Conservation (phyloP, 352 stramenopile species). For the Phytophthora hybrid region DNA sequence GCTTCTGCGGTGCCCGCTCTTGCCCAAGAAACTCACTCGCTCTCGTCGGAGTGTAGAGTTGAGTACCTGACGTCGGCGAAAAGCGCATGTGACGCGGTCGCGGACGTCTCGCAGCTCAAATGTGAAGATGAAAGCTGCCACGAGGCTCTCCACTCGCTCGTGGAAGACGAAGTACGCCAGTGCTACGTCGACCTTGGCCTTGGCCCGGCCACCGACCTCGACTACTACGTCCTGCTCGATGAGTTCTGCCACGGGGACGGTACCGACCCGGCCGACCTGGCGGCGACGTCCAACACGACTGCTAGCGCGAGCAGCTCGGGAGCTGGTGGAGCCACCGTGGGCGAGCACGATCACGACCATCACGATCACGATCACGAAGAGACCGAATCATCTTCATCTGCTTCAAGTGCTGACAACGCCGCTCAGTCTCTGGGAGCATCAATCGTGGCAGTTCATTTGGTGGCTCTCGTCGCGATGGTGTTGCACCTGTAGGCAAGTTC, state of each 20-base stretch:
- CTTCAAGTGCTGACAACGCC: constrained; percentile 13
- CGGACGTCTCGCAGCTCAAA: constrained; percentile 49
- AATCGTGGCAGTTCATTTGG: constrained; percentile 8
- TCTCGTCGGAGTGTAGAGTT: constrained; percentile 35
- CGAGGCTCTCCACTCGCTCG: constrained; percentile 46
- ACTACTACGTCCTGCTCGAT: constrained; percentile 51
- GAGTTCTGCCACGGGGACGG: constrained; percentile 54
- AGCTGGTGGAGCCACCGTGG: constrained; percentile 18
- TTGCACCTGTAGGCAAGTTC: constrained; percentile 38
- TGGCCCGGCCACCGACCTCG: constrained; percentile 37
- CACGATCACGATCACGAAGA: constrained; percentile 29
- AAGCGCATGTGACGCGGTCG: constrained; percentile 48
- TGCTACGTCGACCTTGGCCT: constrained; percentile 50
- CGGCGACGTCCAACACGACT: constrained; percentile 11
- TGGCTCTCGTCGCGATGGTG: constrained; percentile 49
- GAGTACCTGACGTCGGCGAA: constrained; percentile 34
- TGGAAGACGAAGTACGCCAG: constrained; percentile 47
- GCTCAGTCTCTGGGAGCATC: constrained; percentile 13
- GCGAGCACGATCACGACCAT: constrained; percentile 17
- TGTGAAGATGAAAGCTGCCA: constrained; percentile 48
- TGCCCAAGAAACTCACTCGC: constrained; percentile 21
- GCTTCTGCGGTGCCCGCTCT: constrained; percentile 5
- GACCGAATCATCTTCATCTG: constrained; percentile 8
- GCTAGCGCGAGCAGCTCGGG: constrained; percentile 30
- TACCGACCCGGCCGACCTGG: constrained; percentile 39